A percentile compares a stretch with the other conserved stretches of the same genome.
phyloP scores from a whole-genome alignment of 1,284 basidiomycete species.

The Fomitopsis pinicola region DNA sequence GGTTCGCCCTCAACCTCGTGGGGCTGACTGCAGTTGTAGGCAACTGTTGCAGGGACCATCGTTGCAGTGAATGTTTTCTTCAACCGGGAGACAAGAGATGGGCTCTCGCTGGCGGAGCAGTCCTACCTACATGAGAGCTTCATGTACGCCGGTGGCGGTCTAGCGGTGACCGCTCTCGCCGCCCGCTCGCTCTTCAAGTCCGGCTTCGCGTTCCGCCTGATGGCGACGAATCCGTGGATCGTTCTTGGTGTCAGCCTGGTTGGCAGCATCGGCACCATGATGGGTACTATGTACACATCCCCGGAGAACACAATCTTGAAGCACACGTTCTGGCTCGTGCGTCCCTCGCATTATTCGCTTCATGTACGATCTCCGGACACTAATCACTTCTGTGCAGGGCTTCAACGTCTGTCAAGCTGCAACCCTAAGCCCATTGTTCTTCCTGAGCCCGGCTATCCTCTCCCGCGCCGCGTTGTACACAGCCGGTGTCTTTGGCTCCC shows the following conservation, averaged over 20 bases:
- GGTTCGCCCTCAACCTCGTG: neutral
- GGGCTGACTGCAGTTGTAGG: constrained; percentile 32
- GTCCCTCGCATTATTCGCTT: constrained; percentile 22
- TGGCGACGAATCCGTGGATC: constrained; percentile 87
- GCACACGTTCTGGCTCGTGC: constrained; percentile 73
- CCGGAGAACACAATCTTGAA: constrained; percentile 72
- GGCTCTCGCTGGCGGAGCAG: constrained; percentile 56
- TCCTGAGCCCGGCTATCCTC: constrained; percentile 81
- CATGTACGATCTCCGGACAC: neutral
- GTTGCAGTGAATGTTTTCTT: constrained; percentile 61
- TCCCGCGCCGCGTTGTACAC: constrained; percentile 91
- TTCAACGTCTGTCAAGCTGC: constrained; percentile 88
- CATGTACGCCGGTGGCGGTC: constrained; percentile 81
- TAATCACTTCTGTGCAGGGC: constrained; percentile 39
- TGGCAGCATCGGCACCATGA: constrained; percentile 75
- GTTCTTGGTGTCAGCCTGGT: constrained; percentile 82
- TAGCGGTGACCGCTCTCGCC: constrained; percentile 72
- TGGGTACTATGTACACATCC: constrained; percentile 71
- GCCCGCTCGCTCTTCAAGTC: constrained; percentile 76
- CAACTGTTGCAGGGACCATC: constrained; percentile 64
- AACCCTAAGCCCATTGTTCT: constrained; percentile 80
- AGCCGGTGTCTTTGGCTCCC: constrained; percentile 76
- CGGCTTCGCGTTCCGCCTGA: constrained; percentile 73
- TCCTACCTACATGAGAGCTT: constrained; percentile 81
- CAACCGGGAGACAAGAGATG: constrained; percentile 76